These are phyloP conservation scores for Pulveroboletus ravenelii DNA, from an alignment of 768 basidiomycete species.

Conservation along the genomic window DNA sequence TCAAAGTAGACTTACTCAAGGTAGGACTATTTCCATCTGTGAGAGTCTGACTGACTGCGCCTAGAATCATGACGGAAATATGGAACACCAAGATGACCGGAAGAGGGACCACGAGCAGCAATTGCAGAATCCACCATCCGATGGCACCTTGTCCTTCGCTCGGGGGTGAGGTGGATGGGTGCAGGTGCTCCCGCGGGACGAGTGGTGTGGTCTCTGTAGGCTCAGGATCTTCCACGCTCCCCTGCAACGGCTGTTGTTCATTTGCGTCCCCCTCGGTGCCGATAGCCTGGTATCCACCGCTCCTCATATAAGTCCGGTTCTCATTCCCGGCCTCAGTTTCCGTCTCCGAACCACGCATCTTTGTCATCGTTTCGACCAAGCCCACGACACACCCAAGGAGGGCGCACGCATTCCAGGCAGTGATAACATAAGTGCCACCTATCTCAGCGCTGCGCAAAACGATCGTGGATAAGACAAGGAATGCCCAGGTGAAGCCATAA, in stretches of 20 bases:
- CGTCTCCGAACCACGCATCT: slow-evolving; percentile 9
- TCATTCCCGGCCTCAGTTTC: slow-evolving; percentile 4
- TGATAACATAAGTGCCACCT: slow-evolving; percentile 55
- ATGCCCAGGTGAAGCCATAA: slow-evolving; percentile 55
- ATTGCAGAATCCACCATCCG: slow-evolving; percentile 58
- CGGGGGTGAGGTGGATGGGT: background rate
- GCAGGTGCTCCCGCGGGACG: slow-evolving; percentile 32
- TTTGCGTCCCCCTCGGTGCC: slow-evolving; percentile 14
- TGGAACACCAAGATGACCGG: slow-evolving; percentile 52
- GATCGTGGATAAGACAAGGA: slow-evolving; percentile 49
- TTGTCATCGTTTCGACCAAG: slow-evolving; percentile 33
- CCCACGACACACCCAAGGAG: slow-evolving; percentile 39
- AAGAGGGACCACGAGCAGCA: slow-evolving; percentile 49
- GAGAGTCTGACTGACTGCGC: slow-evolving; percentile 51
- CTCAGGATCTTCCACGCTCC: slow-evolving; percentile 34
- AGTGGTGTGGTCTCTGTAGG: slow-evolving; percentile 58
- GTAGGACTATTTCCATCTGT: slow-evolving; percentile 54
- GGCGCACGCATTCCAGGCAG: slow-evolving; percentile 47
- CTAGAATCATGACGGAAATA: slow-evolving; percentile 43
- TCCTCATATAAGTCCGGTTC: slow-evolving; percentile 8
- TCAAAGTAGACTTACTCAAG: slow-evolving; percentile 38
- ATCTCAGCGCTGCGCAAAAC: slow-evolving; percentile 39
- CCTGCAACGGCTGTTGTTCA: slow-evolving; percentile 11
- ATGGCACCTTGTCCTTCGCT: slow-evolving; percentile 19
- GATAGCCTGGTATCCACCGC: slow-evolving; percentile 27